These are phyloP conservation scores for Sporobolomyces roseus DNA, from an alignment of 768 basidiomycete species.

Conservation along the genomic window DNA sequence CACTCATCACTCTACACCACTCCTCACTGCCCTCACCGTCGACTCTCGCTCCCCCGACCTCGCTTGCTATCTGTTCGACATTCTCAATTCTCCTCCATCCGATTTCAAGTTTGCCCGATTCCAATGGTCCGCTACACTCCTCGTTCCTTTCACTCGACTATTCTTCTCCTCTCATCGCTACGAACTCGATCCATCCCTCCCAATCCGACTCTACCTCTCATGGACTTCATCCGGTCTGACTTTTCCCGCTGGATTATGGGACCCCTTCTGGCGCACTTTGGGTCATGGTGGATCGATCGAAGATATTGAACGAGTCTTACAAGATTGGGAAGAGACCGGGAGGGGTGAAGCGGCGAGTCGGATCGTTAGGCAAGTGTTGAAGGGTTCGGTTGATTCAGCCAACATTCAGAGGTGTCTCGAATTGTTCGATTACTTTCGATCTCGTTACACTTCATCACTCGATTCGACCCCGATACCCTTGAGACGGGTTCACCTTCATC, in stretches of 20 bases:
- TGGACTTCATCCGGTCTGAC: conserved; percentile 32
- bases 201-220: conserved; percentile 21
- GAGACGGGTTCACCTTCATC: neutral
- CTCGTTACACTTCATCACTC: conserved; percentile 10
- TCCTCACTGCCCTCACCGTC: conserved; percentile 24
- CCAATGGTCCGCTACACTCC: conserved; percentile 14
- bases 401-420: conserved; percentile 6
- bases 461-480: neutral
- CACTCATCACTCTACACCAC: conserved; percentile 1
- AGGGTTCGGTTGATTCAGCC: neutral
- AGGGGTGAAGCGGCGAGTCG: neutral
- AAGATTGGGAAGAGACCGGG: conserved; percentile 34
- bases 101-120: neutral
- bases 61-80: conserved; percentile 21
- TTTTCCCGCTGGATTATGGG: conserved; percentile 29
- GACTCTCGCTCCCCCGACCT: neutral
- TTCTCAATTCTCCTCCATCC: neutral
- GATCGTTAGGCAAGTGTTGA: conserved; percentile 22
- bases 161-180: conserved; percentile 17
- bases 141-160: conserved; percentile 10
- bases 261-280: conserved; percentile 9
- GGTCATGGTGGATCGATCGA: conserved; percentile 6
- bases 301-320: conserved; percentile 19
- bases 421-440: conserved; percentile 16
- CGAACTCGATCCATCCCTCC: conserved; percentile 5